A percentile compares a stretch with the other conserved stretches of the same genome.
phyloP scores from a whole-genome alignment of 371 early-diverging fungal species.

The Lichtheimia hyalospora region DNA sequence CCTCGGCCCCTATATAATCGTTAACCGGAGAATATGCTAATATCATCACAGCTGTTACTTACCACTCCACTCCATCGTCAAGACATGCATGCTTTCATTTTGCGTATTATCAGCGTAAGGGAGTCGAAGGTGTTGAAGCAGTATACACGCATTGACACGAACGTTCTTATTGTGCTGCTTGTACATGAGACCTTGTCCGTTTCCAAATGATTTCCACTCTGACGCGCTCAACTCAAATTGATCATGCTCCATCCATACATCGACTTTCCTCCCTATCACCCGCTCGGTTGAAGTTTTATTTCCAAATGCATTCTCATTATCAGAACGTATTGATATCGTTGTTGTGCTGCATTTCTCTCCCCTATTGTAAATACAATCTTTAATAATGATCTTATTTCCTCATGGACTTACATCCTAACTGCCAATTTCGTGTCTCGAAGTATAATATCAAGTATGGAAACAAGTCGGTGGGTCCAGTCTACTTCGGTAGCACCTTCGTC shows the following conservation, averaged over 20 bases:
- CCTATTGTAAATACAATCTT: not conserved
- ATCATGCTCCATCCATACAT: not conserved
- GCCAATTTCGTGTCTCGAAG: not conserved
- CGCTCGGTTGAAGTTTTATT: not conserved
- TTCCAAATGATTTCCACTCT: not conserved
- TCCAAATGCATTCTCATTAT: not conserved
- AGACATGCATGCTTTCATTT: too few relatives aligned
- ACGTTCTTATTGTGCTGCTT: slow-evolving; percentile 1
- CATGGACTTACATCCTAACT: not conserved
- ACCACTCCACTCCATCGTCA: too few relatives aligned
- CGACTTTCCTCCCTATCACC: not conserved
- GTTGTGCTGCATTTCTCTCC: not conserved
- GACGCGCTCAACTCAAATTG: not conserved
- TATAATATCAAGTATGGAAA: not conserved
- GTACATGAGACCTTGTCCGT: not conserved
- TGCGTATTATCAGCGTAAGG: not conserved
- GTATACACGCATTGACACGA: not conserved
- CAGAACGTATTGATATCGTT: not conserved
- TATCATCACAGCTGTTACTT: too few relatives aligned
- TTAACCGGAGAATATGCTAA: too few relatives aligned
- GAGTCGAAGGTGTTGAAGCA: not conserved
- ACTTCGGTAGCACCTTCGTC: not conserved
- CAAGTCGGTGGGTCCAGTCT: not conserved
- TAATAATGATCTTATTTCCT: not conserved
- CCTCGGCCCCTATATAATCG: too few relatives aligned